phyloP scores from a whole-genome alignment of 805 yeast genomes.

The Wickerhamomyces xylosicus region DNA sequence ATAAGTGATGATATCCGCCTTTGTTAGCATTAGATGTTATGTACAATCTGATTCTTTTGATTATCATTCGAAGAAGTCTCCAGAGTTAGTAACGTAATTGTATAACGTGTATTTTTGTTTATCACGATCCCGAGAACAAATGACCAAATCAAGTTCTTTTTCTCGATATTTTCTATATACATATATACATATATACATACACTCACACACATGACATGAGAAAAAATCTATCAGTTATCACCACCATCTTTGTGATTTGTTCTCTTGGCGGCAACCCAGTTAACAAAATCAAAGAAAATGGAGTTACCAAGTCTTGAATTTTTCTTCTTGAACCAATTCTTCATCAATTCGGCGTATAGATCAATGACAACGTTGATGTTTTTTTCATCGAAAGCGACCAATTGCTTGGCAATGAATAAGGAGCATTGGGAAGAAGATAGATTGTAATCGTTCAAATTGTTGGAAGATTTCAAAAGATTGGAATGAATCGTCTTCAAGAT shows the following conservation, averaged over 20 bases:
- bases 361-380: constrained; percentile 36
- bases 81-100: no score
- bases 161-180: no score
- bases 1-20: no score
- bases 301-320: constrained; percentile 39
- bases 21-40: no score
- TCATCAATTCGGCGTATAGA: constrained; percentile 44
- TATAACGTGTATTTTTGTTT: no score
- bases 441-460: constrained; percentile 25
- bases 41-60: no score
- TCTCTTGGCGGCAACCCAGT: constrained; percentile 57
- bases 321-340: constrained; percentile 46
- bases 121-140: no score
- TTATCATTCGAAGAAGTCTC: no score
- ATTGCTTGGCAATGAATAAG: constrained; percentile 49
- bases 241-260: constrained; percentile 2
- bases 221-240: neutral
- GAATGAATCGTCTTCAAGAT: constrained; percentile 32
- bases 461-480: constrained; percentile 23
- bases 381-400: constrained; percentile 27
- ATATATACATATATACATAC: no score
- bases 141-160: no score
- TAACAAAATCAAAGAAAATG: constrained; percentile 67
- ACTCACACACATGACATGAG: no score
- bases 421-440: constrained; percentile 51